Base-by-base conservation (phyloP, 2,329 filamentous ascomycete genomes). In the Drechslerella dactyloides region DNA sequence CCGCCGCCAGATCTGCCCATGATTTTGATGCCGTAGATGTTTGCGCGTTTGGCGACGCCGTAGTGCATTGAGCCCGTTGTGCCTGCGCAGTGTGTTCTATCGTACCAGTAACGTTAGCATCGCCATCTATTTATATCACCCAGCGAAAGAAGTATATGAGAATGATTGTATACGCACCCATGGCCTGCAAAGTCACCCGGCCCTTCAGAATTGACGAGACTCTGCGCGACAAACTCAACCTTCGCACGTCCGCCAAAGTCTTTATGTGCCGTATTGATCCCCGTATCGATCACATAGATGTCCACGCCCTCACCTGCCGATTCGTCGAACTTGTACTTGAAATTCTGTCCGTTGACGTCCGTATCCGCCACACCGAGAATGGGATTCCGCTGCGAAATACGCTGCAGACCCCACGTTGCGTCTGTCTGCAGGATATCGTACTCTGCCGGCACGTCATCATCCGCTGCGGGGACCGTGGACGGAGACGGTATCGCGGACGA, bases 161-260 rank as follows among this genome's bases (percentile, higher is more conserved):
- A 86, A 86, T 78, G 88, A 85, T 6, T 17, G 24, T 40, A 17
- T 19, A 40, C 65, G 19, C 51, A 69, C n/a, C 87, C 87, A 75
- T 88, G 86, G 0, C 76, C 76, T 8, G 72, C 69, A 4, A 78
- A 76, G 19, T 77, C 69, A 48, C 87, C 83, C 1, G 81, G 81
- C 74, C 85, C 78, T 80, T 84, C 62, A 59, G 60, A 62, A 13
- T 65, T 60, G 13, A 75, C 74, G 13, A 75, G 75, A 17, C 69
- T 55, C 42, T 78, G 66, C 23, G 76, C 78, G 69, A 79, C 51
- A 37, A 24, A 76, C 24, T 52, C 74, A 51, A 58, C 74, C 17
- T 56, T 75, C 2, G 74, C 76, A 17, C 75, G 74, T 5, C 74
- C 76, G 2, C 75, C 77, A 30, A 78, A 78, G 17, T 76, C 76